Evolutionary conservation across 2,329 filamentous ascomycete species (phyloP).

Genomic region (Metarhizium robertsii): DNA sequence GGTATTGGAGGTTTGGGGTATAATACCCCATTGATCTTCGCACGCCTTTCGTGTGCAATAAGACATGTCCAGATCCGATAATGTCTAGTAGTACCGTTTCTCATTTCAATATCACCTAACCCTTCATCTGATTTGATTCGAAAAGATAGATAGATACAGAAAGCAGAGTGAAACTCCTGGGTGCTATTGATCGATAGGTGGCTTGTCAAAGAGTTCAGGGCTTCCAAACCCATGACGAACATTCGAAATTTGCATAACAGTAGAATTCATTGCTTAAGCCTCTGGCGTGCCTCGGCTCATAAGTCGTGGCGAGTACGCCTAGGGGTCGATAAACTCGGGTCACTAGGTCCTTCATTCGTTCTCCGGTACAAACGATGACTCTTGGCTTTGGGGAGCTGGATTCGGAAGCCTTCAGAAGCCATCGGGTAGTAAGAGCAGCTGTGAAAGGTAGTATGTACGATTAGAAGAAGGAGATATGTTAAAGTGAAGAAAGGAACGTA

Average conservation of each 20-base stretch:
- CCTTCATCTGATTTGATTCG: neutral
- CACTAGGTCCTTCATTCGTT: conserved; percentile 61
- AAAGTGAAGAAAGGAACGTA: neutral
- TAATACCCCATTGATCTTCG: neutral
- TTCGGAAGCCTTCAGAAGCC: conserved; percentile 44
- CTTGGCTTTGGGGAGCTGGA: conserved; percentile 15
- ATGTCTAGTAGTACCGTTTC: no score
- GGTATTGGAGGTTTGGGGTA: neutral
- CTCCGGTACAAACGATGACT: conserved; percentile 66
- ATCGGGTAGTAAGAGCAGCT: conserved; percentile 69
- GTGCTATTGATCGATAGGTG: neutral
- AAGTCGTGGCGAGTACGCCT: conserved; percentile 56
- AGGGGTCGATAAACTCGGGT: conserved; percentile 56
- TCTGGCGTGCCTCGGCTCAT: conserved; percentile 58
- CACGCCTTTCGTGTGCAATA: neutral
- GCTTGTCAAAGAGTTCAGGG: neutral
- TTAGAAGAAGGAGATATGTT: neutral
- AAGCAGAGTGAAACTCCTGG: neutral
- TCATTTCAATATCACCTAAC: neutral
- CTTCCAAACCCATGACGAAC: conserved; percentile 34
- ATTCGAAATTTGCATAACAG: conserved; percentile 72
- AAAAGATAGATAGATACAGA: neutral
- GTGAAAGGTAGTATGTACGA: neutral
- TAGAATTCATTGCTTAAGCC: conserved; percentile 73
- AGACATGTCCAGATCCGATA: no score